Conservation (phyloP, 345 rosid genomes). For the Euphorbia tirucalli region DNA sequence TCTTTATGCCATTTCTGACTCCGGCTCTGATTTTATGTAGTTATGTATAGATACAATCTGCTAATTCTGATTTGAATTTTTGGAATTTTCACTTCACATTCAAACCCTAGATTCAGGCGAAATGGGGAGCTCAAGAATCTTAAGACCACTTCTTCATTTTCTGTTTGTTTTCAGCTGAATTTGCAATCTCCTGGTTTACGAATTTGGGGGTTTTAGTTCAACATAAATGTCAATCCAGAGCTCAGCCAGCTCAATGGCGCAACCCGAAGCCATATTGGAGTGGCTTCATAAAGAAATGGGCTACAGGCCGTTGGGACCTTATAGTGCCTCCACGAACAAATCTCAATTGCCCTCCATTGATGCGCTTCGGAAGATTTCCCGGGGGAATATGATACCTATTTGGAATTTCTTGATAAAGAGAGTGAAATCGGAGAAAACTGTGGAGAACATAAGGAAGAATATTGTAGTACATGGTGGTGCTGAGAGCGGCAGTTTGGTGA, state of each 20-base stretch:
- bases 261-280: slow-evolving; percentile 71
- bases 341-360: slow-evolving; percentile 65
- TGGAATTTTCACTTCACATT: background rate
- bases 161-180: background rate
- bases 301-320: slow-evolving; percentile 69
- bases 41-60: too few relatives aligned
- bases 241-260: slow-evolving; percentile 30
- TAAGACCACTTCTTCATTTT: background rate
- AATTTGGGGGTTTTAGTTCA: slow-evolving; percentile 4
- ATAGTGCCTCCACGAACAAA: slow-evolving; percentile 45
- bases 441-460: slow-evolving; percentile 69
- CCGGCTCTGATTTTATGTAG: too few relatives aligned
- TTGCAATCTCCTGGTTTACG: background rate
- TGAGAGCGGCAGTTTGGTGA: slow-evolving; percentile 33
- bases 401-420: slow-evolving; percentile 67
- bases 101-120: background rate
- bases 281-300: slow-evolving; percentile 94
- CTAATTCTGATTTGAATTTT: background rate
- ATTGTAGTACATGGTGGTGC: slow-evolving; percentile 59
- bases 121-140: background rate
- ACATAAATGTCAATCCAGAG: background rate
- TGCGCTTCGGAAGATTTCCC: slow-evolving; percentile 63
- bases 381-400: slow-evolving; percentile 82
- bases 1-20: too few relatives aligned
- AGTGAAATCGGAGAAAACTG: slow-evolving; percentile 85